These are phyloP conservation scores for Kwoniella dendrophila DNA, from an alignment of 768 basidiomycete genomes.

Conservation along the genomic window DNA sequence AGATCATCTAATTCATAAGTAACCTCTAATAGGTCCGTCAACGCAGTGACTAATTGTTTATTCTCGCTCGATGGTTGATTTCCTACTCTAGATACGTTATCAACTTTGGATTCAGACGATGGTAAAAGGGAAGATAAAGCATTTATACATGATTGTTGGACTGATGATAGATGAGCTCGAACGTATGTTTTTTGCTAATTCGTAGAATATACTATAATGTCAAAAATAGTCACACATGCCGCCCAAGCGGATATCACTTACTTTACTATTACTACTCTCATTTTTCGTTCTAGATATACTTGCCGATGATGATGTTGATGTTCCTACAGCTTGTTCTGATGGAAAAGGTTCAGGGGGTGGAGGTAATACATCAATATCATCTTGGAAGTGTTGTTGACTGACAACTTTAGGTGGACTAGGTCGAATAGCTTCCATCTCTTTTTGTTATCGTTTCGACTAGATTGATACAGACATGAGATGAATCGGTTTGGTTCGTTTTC, in stretches of 20 bases:
- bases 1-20: slow-evolving; percentile 36
- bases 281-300: too few species aligned
- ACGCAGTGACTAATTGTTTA: slow-evolving; percentile 27
- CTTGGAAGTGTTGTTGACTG: background rate
- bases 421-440: slow-evolving; percentile 27
- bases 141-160: slow-evolving; percentile 31
- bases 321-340: slow-evolving; percentile 8
- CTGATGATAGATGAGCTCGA: slow-evolving; percentile 14
- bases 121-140: slow-evolving; percentile 32
- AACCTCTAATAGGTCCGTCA: slow-evolving; percentile 42
- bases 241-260: background rate
- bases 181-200: slow-evolving; percentile 13
- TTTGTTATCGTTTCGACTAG: too few species aligned
- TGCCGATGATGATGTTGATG: background rate
- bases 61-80: background rate
- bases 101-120: too few species aligned
- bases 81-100: background rate
- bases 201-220: background rate
- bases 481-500: too few species aligned
- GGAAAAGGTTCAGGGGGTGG: slow-evolving; percentile 45
- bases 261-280: background rate
- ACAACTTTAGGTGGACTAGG: background rate
- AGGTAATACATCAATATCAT: slow-evolving; percentile 26
- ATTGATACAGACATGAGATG: too few species aligned
- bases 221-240: background rate